phyloP scores from a whole-genome alignment of 352 stramenopile genomes.

The Globisporangium barbulae region DNA sequence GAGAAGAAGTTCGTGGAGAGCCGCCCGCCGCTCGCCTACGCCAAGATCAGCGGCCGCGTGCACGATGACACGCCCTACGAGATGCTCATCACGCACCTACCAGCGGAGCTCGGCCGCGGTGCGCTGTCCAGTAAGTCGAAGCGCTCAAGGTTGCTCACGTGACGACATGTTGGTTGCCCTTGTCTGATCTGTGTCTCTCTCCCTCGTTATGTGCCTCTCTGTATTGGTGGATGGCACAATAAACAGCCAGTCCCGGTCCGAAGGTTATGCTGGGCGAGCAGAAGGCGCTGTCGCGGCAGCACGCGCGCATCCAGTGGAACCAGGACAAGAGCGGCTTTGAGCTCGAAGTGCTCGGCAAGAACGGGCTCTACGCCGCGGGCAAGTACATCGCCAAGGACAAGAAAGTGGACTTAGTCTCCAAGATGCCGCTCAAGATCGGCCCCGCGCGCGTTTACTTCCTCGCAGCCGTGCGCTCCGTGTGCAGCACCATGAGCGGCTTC shows the following conservation, averaged over 20 bases:
- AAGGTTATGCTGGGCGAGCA: slow-evolving; percentile 73
- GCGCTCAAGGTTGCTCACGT: not conserved
- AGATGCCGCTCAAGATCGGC: slow-evolving; percentile 80
- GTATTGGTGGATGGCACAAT: not conserved
- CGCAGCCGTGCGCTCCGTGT: slow-evolving; percentile 60
- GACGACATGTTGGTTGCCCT: not conserved
- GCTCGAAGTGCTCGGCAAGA: slow-evolving; percentile 77
- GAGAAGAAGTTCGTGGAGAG: slow-evolving; percentile 78
- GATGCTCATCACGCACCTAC: slow-evolving; percentile 74
- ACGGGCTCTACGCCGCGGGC: slow-evolving; percentile 70
- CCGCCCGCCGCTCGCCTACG: slow-evolving; percentile 75
- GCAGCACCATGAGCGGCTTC: slow-evolving; percentile 79
- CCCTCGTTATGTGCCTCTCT: not conserved
- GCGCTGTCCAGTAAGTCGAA: slow-evolving; percentile 30
- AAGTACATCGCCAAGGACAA: slow-evolving; percentile 72
- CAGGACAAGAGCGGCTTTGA: slow-evolving; percentile 72
- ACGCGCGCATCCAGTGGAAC: slow-evolving; percentile 81
- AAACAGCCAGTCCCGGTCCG: slow-evolving; percentile 33
- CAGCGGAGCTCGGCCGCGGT: slow-evolving; percentile 67
- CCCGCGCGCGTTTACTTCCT: slow-evolving; percentile 76
- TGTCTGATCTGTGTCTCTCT: not conserved
- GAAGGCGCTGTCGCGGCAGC: slow-evolving; percentile 72
- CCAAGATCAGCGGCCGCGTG: slow-evolving; percentile 65
- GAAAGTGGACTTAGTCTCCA: slow-evolving; percentile 59
- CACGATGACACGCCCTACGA: slow-evolving; percentile 65